These are phyloP conservation scores for Thelonectria olida DNA, from an alignment of 2,329 filamentous ascomycete species.

Conservation along the genomic window DNA sequence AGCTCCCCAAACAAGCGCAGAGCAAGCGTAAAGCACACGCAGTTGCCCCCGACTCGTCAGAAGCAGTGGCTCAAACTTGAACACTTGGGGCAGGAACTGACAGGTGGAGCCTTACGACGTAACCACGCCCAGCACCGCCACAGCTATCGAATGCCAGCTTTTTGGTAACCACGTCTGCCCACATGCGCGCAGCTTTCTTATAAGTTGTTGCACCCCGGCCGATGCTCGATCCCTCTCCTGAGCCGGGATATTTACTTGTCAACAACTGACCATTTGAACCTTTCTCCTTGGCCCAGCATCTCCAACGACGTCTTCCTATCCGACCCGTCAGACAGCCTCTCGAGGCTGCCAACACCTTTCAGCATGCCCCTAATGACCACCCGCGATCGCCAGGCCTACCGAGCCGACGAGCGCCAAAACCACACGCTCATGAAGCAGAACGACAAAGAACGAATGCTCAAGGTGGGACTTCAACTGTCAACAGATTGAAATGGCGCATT, in stretches of 20 bases:
- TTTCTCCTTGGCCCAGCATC: not conserved
- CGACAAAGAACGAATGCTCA: slow-evolving; percentile 49
- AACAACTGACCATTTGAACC: not conserved
- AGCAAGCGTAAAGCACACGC: slow-evolving; percentile 31
- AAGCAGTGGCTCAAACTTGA: slow-evolving; percentile 21
- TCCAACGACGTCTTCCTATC: not conserved
- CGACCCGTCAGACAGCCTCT: slow-evolving; percentile 36
- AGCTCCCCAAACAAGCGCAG: too few species aligned
- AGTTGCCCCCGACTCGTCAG: not conserved
- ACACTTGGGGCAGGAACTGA: slow-evolving; percentile 10
- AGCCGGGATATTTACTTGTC: slow-evolving; percentile 1
- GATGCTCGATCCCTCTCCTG: slow-evolving; percentile 19
- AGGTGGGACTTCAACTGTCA: slow-evolving; percentile 38
- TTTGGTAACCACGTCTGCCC: slow-evolving; percentile 36
- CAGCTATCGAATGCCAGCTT: slow-evolving; percentile 28
- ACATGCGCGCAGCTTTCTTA: slow-evolving; percentile 31
- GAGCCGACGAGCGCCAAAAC: slow-evolving; percentile 48
- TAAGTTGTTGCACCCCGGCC: slow-evolving; percentile 31
- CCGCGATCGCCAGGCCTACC: slow-evolving; percentile 50
- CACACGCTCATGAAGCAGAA: slow-evolving; percentile 48
- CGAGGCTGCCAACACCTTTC: slow-evolving; percentile 39
- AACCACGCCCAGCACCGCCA: slow-evolving; percentile 38
- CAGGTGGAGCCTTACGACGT: slow-evolving; percentile 39
- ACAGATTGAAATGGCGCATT: not conserved
- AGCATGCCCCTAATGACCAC: slow-evolving; percentile 47